Evolutionary conservation across 83 land plant species (phyloP), one percentile per base, ranked within the genome.

Genomic region (Picea engelmannii): DNA sequence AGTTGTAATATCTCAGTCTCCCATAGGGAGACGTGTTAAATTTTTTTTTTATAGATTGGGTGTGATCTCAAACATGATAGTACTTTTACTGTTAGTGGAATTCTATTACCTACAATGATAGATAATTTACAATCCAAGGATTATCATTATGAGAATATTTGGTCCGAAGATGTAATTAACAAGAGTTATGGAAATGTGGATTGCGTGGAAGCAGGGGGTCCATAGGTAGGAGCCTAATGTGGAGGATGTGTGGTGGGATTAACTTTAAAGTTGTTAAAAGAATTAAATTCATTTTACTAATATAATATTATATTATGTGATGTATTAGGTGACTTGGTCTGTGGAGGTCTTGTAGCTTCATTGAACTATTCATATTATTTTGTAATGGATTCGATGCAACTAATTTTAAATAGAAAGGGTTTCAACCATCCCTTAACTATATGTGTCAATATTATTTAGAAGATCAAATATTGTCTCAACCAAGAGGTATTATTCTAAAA

Each of bases 241-340:
- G 44, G 79, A 24, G 79, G 83, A 71, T 81, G 74, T 68, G 82
- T 71, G 23, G 78, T 71, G 23, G 78, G 78, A 44, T 58, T 70
- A 49, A 81, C 31, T 31, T 0, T 69, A 38, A 71, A 81, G n/a
- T 68, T 81, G n/a, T 81, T 82, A 42, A 44, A 82, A 82, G 82
- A 82, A 62, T 77, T 82, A 77, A 82, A 77, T 82, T 69, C 35
- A 52, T 82, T 82, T 82, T 76, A 78, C 21, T 25, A 82, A 82
- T 82, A 82, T 70, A 81, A 82, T 82, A 77, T 82, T 31, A 82
- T 82, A 78, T 77, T 82, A 69, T 81, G 78, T 82, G 84, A 82
- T 76, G 82, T 59, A 17, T 70, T 82, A 27, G 82, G 81, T 69
- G 84, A 82, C 24, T 60, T 81, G 25, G 68, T 82, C 21, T 76